Evolutionary conservation across 164 flowering plant genomes (phyloP).

Genomic region (Tetrastigma voinierianum): DNA sequence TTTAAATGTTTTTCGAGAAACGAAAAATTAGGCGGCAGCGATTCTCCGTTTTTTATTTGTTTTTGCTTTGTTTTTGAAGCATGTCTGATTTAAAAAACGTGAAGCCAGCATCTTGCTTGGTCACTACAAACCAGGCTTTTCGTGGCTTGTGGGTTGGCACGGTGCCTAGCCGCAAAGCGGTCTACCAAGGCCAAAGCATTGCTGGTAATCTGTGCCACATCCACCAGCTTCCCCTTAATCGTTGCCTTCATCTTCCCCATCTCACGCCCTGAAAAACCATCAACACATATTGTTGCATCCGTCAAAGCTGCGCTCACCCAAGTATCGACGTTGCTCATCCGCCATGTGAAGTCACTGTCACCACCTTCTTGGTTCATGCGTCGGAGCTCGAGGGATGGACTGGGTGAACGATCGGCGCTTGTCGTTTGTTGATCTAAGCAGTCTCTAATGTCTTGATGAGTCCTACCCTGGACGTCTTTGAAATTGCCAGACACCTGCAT

Average conservation of each 20-base stretch:
- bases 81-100: no score
- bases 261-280: slow-evolving; percentile 26
- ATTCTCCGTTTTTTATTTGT: no score
- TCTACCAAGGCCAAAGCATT: slow-evolving; percentile 44
- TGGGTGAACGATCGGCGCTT: slow-evolving; percentile 26
- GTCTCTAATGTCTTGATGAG: slow-evolving; percentile 22
- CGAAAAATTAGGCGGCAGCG: no score
- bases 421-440: slow-evolving; percentile 33
- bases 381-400: slow-evolving; percentile 29
- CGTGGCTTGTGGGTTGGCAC: slow-evolving; percentile 13
- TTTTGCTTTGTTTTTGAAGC: no score
- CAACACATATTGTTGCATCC: slow-evolving; percentile 27
- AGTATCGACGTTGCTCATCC: slow-evolving; percentile 34
- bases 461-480: slow-evolving; percentile 14
- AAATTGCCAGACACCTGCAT: slow-evolving; percentile 20
- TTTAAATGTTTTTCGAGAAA: no score
- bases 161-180: slow-evolving; percentile 26
- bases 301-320: slow-evolving; percentile 52
- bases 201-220: slow-evolving; percentile 35
- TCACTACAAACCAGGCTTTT: no score
- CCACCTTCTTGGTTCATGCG: slow-evolving; percentile 5
- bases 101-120: no score
- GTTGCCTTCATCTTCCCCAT: slow-evolving; percentile 34
- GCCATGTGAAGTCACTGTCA: slow-evolving; percentile 25
- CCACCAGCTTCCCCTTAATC: slow-evolving; percentile 30